Conservation (phyloP, 257 asterid genomes). For the Salvia miltiorrhiza region DNA sequence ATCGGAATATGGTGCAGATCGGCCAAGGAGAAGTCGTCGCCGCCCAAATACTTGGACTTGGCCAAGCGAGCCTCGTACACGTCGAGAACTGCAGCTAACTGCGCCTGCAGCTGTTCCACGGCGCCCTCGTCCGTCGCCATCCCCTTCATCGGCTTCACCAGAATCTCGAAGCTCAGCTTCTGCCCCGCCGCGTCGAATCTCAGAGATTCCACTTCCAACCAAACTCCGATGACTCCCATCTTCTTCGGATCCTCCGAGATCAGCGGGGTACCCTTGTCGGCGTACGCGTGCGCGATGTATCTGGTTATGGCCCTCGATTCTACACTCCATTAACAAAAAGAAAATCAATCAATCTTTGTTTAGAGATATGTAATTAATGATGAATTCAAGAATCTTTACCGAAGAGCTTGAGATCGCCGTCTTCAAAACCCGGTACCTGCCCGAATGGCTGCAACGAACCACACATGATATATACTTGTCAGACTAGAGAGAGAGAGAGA, state of each 20-base stretch:
- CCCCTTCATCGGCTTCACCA: slow-evolving; percentile 34
- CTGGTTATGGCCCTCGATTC: slow-evolving; percentile 46
- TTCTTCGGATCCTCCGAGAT: slow-evolving; percentile 26
- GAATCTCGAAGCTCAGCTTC: slow-evolving; percentile 24
- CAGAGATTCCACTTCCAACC: slow-evolving; percentile 37
- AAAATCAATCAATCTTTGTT: no score
- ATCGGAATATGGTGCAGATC: slow-evolving; percentile 54
- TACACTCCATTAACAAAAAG: not conserved
- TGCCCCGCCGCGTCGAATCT: slow-evolving; percentile 27
- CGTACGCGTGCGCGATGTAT: slow-evolving; percentile 36
- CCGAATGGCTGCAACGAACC: slow-evolving; percentile 43
- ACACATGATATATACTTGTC: not conserved
- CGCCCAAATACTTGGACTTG: slow-evolving; percentile 45
- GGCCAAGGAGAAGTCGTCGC: slow-evolving; percentile 36
- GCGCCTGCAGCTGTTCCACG: slow-evolving; percentile 19
- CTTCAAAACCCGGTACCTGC: slow-evolving; percentile 46
- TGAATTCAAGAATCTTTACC: slow-evolving; percentile 21
- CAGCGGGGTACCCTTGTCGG: slow-evolving; percentile 35
- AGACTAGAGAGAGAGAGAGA: not conserved
- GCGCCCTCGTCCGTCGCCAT: slow-evolving; percentile 21
- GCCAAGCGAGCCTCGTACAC: slow-evolving; percentile 47
- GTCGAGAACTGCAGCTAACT: slow-evolving; percentile 40
- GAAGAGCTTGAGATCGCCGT: slow-evolving; percentile 44
- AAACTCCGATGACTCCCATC: slow-evolving; percentile 23
- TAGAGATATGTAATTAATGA: no score